Base-by-base conservation (phyloP, 2,329 filamentous ascomycete species). In the Cladosporium sp. region DNA sequence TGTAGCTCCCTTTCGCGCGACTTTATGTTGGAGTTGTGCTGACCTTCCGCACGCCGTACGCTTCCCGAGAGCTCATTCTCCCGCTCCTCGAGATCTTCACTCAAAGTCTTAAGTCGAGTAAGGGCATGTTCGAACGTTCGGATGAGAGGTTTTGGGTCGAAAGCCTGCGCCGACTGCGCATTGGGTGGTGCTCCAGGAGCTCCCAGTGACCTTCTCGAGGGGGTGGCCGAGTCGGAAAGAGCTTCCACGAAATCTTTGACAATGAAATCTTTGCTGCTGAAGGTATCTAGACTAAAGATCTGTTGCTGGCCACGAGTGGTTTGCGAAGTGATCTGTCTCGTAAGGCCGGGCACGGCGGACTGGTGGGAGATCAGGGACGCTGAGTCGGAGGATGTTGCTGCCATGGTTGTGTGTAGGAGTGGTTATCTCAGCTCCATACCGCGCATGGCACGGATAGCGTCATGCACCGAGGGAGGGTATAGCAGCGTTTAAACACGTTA, bases 201-300 rank as follows among this genome's bases (percentile, higher is more conserved):
- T 36, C 58, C 55, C 7, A 62, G 28, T 15, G 93, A 97, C 67
- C 92, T 90, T 64, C 95, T 91, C 74, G 85, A 83, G n/a, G 92
- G 89, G 41, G 92, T 86, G 26, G 92, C 91, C 72, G 85, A 91
- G 69, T 98, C 93, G 60, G 94, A 95, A 66, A 99, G 88, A 61
- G 90, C 88, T 78, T 99, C 96, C 73, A 99, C 90, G 77, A 99
- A 99, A 81, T 99, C 95, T 75, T 96, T 93, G 71, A 98, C 94
- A 69, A 98, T 97, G 76, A 98, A 99, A 80, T 98, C 95, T 73
- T 81, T 81, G 71, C 77, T 82, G 55, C 81, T 81, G 77, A 85
- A 85, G 65, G 93, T 93, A 54, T 97, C 92, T 68, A 98, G 85
- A 11, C 88, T 92, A 81, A 97, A 97, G 67, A 71, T 65, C 32